Conservation (phyloP, 345 rosid species). For the Populus nigra region DNA sequence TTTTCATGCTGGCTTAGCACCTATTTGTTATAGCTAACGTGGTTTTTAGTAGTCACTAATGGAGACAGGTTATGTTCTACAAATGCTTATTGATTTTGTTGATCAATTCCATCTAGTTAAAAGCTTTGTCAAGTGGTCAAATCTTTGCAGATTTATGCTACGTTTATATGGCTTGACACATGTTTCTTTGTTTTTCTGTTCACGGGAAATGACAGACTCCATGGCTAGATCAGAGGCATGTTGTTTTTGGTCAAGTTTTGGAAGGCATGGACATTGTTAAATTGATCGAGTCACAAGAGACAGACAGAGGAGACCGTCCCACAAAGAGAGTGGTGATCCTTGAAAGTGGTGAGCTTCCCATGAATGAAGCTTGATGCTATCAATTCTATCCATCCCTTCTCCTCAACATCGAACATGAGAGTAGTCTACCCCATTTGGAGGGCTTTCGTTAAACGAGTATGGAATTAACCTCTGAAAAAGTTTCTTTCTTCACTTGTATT, state of each 20-base stretch:
- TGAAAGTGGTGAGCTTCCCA: slow-evolving; percentile 90
- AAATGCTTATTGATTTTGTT: not conserved
- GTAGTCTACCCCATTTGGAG: not conserved
- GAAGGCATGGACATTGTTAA: slow-evolving; percentile 91
- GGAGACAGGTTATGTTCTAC: not conserved
- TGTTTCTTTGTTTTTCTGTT: not conserved
- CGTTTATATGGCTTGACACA: not conserved
- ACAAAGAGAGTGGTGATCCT: slow-evolving; percentile 75
- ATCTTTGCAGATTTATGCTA: not conserved
- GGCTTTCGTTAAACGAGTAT: slow-evolving; percentile 1
- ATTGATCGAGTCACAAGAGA: slow-evolving; percentile 76
- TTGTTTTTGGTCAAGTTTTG: slow-evolving; percentile 91
- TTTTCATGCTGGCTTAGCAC: not conserved
- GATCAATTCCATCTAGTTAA: not conserved
- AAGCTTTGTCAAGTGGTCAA: not conserved
- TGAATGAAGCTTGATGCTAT: slow-evolving; percentile 42
- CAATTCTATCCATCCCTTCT: not conserved
- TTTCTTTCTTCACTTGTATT: slow-evolving; percentile 7
- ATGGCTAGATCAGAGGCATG: slow-evolving; percentile 94
- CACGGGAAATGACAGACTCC: slow-evolving; percentile 62
- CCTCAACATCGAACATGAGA: slow-evolving; percentile 1
- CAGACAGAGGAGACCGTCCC: slow-evolving; percentile 96
- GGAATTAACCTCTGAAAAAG: not conserved
- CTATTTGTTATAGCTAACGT: not conserved
- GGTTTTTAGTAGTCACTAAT: not conserved